These are phyloP conservation scores for Dioscorea cayenensis DNA, from an alignment of 116 monocot species.

Conservation along the genomic window DNA sequence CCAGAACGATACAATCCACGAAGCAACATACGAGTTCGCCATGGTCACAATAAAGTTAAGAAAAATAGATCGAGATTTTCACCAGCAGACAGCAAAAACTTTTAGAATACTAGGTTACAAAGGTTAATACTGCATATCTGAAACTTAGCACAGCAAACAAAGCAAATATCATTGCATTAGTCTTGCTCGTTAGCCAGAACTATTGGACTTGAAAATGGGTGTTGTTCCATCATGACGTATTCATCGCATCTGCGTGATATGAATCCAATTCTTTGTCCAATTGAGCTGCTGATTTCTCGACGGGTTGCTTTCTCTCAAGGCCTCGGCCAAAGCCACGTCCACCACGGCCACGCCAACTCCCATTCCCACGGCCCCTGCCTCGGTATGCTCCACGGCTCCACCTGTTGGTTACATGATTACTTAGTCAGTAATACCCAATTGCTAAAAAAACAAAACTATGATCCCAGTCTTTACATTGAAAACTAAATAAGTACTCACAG, in stretches of 20 bases:
- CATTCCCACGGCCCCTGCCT: not conserved
- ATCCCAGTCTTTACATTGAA: not conserved
- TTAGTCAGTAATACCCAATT: not conserved
- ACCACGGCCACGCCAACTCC: slow-evolving; percentile 20
- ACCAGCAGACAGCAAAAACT: no score
- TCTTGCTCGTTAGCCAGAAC: no score
- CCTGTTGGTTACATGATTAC: slow-evolving; percentile 4
- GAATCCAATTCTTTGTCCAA: slow-evolving; percentile 60
- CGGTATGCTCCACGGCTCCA: slow-evolving; percentile 19
- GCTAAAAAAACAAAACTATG: not conserved
- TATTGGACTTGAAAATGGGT: no score
- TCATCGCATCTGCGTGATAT: slow-evolving; percentile 53
- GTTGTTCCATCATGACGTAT: slow-evolving; percentile 20
- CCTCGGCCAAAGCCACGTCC: slow-evolving; percentile 30
- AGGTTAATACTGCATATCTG: no score
- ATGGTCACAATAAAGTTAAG: no score
- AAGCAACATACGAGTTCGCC: no score
- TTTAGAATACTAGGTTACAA: no score
- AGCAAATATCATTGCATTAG: no score
- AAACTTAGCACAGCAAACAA: no score
- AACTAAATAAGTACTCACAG: no score
- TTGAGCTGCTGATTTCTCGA: slow-evolving; percentile 46
- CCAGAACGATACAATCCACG: no score
- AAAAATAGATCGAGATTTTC: no score
- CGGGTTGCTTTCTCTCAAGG: slow-evolving; percentile 18